Evolutionary conservation across 306 rosid genomes (phyloP), one percentile per base, ranked within the genome.

Genomic region (Cucumis melo): DNA sequence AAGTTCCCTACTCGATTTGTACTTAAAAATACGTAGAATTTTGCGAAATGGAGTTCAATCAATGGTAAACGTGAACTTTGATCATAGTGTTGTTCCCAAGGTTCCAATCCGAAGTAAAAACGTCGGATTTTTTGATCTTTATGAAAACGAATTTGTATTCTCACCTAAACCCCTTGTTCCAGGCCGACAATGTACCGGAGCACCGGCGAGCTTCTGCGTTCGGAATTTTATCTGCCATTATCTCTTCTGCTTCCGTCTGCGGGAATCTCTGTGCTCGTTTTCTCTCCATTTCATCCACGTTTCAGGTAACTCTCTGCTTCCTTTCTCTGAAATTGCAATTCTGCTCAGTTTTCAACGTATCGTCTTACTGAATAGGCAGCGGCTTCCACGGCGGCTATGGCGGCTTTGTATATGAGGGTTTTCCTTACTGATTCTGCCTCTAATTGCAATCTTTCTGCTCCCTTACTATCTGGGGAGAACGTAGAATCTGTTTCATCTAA

Each of bases 111-210:
- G n/a, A n/a, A n/a, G n/a, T n/a, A n/a, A n/a, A n/a, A n/a, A n/a
- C n/a, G n/a, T n/a, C n/a, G n/a, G n/a, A n/a, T n/a, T n/a, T n/a
- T n/a, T n/a, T n/a, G n/a, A n/a, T n/a, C n/a, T n/a, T n/a, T n/a
- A n/a, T n/a, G n/a, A n/a, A n/a, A n/a, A n/a, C n/a, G n/a, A n/a
- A n/a, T n/a, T n/a, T n/a, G n/a, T n/a, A n/a, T n/a, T n/a, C n/a
- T n/a, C n/a, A n/a, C n/a, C n/a, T n/a, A n/a, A n/a, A n/a, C n/a
- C n/a, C n/a, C n/a, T n/a, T n/a, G n/a, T n/a, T n/a, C n/a, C n/a
- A n/a, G 98, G 97, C 98, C 21, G 98, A 93, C 81, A 88, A 85
- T 80, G 93, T 93, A 20, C 87, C 92, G 32, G 91, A 88, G 79
- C 81, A 84, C 36, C 81, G 78, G 42, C 84, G 98, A 78, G 90